Base-by-base conservation (phyloP, 164 flowering plant species). In the Vitis rotundifolia region DNA sequence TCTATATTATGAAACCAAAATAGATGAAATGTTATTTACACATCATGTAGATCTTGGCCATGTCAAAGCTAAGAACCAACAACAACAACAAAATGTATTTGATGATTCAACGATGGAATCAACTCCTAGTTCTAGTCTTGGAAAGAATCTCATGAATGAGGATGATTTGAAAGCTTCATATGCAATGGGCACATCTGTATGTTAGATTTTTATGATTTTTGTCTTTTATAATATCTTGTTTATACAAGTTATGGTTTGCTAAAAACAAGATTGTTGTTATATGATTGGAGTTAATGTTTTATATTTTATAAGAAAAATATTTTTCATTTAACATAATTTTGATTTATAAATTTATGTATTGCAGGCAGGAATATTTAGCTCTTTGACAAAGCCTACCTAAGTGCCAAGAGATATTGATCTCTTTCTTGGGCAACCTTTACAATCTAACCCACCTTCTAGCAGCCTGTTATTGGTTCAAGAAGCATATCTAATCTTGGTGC, bases 401-500 rank as follows among this genome's bases (percentile, higher is more conserved):
- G 74, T 79, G 26, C 65, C 76, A 19, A 79, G 94, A 77, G 99
- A 91, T 52, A 77, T 44, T 44, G 98, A 93, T 79, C 84, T 93
- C 37, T 89, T 94, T 76, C 92, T 91, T 61, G 94, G 97, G 47
- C 96, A 91, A 73, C 94, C 90, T 67, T 75, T 92, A 70, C 96
- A 87, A 73, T 68, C 94, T 13, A 82, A 69, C 73, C 97, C 87
- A 67, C 76, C 96, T 50, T 83, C 96, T 71, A 80, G 75, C 31
- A 82, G 80, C 64, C 90, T 68, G 94, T 93, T 47, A 95, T 95
- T 81, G 99, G 99, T 67, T 85, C 97, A 64, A 86, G 97, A 88
- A 91, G 98, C 77, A 85, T 83, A 64, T 81, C 97, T 56, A 97
- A 96, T 70, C 91, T 93, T 80, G 98, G 99, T 66, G 87, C 97